phyloP scores from a whole-genome alignment of 495 filamentous ascomycete species.

The Aspergillus saccharolyticus region DNA sequence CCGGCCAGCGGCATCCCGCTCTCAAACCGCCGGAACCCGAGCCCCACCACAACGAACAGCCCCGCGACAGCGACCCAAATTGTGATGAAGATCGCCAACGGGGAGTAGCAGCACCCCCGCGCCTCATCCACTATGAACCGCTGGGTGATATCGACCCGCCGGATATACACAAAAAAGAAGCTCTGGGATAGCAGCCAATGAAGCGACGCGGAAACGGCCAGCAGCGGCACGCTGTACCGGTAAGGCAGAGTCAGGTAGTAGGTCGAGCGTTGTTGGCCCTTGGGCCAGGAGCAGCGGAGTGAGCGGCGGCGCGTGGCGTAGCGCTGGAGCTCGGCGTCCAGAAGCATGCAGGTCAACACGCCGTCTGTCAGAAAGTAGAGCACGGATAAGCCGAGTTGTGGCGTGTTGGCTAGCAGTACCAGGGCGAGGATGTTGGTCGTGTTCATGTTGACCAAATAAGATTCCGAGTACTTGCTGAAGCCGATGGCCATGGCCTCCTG shows the following conservation, averaged over 20 bases:
- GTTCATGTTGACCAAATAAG: too few relatives aligned
- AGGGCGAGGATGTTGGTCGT: not conserved
- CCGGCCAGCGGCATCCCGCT: not conserved
- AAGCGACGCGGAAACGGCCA: slow-evolving; percentile 16
- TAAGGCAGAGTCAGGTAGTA: slow-evolving; percentile 42
- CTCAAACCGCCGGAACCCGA: not conserved
- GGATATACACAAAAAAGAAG: slow-evolving; percentile 25
- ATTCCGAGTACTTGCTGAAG: too few relatives aligned
- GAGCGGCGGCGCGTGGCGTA: slow-evolving; percentile 25
- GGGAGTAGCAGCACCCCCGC: not conserved
- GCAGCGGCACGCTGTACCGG: slow-evolving; percentile 33
- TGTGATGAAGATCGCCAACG: not conserved
- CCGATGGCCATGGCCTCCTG: too few relatives aligned
- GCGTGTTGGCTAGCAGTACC: slow-evolving; percentile 15
- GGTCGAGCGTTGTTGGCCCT: slow-evolving; percentile 32
- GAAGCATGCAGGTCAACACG: slow-evolving; percentile 32
- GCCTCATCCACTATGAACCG: not conserved
- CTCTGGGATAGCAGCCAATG: slow-evolving; percentile 42
- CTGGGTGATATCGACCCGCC: not conserved
- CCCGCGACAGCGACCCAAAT: not conserved
- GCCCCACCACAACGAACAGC: not conserved
- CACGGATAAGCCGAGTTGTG: slow-evolving; percentile 30
- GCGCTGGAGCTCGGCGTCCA: slow-evolving; percentile 22
- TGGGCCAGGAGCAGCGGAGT: slow-evolving; percentile 35
- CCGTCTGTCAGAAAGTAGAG: slow-evolving; percentile 36